Percentiles rank a stretch among this genome's conserved stretches.
These are phyloP conservation scores for Ophiostoma ulmi DNA, from an alignment of 2,329 filamentous ascomycete species.

Conservation along the genomic window DNA sequence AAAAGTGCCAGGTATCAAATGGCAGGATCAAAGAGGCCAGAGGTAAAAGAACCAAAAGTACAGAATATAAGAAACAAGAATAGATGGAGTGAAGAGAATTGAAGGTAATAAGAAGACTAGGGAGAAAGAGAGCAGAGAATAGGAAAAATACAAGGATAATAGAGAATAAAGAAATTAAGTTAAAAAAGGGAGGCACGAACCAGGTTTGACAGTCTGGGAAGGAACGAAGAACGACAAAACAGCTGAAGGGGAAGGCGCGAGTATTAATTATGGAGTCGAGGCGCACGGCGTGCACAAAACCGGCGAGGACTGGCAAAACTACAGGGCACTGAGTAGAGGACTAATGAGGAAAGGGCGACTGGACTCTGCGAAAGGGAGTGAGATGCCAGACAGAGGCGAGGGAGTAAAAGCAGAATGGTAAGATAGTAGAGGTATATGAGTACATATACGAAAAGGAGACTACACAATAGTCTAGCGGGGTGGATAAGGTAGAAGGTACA, in stretches of 20 bases:
- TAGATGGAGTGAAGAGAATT: background rate
- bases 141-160: background rate
- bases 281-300: background rate
- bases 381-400: background rate
- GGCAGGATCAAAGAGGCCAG: too few species aligned
- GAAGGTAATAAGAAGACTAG: background rate
- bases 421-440: background rate
- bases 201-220: slow-evolving; percentile 1
- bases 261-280: background rate
- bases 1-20: background rate
- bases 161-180: slow-evolving; percentile 7
- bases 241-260: background rate
- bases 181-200: background rate
- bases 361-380: background rate
- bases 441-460: background rate
- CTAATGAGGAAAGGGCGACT: slow-evolving; percentile 4
- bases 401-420: background rate
- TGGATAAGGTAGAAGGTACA: background rate
- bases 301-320: too few species aligned
- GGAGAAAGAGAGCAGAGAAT: background rate
- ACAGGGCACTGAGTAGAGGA: background rate
- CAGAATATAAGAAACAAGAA: slow-evolving; percentile 13
- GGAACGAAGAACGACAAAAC: slow-evolving; percentile 12
- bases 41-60: background rate
- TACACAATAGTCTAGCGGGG: background rate